These are phyloP conservation scores for Zygotorulaspora mrakii DNA, from an alignment of 1,139 yeast species.

Conservation along the genomic window DNA sequence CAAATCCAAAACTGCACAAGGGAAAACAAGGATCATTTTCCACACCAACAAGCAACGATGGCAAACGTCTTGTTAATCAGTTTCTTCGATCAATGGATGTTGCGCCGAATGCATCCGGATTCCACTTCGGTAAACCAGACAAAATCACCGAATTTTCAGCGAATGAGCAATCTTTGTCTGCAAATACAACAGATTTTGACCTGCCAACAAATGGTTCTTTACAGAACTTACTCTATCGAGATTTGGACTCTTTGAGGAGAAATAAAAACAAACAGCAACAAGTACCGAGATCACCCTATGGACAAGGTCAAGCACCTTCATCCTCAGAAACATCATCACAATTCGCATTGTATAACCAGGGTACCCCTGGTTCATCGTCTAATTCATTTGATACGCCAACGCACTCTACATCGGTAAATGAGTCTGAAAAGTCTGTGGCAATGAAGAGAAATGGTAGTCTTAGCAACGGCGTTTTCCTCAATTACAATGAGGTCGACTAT, in stretches of 20 bases:
- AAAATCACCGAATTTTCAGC: constrained; percentile 1
- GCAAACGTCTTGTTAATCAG: constrained; percentile 29
- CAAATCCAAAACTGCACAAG: constrained; percentile 6
- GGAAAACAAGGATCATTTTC: constrained; percentile 13
- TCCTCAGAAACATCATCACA: constrained; percentile 16
- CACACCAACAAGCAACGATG: constrained; percentile 13
- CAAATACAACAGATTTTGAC: constrained; percentile 3
- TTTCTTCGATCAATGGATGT: constrained; percentile 22
- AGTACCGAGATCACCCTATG: constrained; percentile 2
- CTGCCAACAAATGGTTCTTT: constrained; percentile 18
- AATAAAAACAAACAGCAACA: constrained; percentile 3
- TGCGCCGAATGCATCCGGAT: constrained; percentile 4
- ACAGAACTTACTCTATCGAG: constrained; percentile 23
- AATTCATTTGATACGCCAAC: constrained; percentile 10
- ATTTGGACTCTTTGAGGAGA: constrained; percentile 14
- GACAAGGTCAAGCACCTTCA: constrained; percentile 7
- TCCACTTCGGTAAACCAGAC: constrained; percentile 2
- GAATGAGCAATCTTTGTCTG: background rate
- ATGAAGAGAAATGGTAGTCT: constrained; percentile 6
- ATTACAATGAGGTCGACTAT: constrained; percentile 20
- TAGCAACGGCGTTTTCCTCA: constrained; percentile 12
- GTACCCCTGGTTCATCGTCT: constrained; percentile 11
- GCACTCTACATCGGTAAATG: constrained; percentile 8
- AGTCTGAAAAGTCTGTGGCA: constrained; percentile 6
- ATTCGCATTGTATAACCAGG: constrained; percentile 15